Evolutionary conservation across 2,329 filamentous ascomycete genomes (phyloP).

Genomic region (Xylariaceae sp.): DNA sequence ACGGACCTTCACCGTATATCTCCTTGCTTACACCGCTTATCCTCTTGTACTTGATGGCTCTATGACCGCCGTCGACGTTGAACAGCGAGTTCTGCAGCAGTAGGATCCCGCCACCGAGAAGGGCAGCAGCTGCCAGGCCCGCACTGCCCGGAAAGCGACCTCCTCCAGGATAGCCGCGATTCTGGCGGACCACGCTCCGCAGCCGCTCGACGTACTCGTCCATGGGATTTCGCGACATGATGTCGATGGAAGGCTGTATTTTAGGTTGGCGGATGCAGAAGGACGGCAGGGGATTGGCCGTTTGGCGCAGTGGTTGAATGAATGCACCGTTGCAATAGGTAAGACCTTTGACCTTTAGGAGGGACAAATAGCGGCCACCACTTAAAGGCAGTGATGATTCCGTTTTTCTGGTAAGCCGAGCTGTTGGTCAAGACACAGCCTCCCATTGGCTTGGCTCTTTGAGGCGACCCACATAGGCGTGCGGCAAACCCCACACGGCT

Average conservation of each 20-base stretch:
- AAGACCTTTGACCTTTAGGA: slow-evolving; percentile 8
- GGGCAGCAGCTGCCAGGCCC: slow-evolving; percentile 39
- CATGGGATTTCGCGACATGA: slow-evolving; percentile 33
- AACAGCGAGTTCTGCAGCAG: slow-evolving; percentile 60
- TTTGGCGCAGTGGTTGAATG: slow-evolving; percentile 1
- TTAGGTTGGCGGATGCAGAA: neutral
- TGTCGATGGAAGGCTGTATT: slow-evolving; percentile 12
- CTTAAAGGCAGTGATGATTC: slow-evolving; percentile 6
- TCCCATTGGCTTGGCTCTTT: slow-evolving; percentile 14
- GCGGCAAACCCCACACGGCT: slow-evolving; percentile 4
- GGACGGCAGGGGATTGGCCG: neutral
- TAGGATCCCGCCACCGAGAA: slow-evolving; percentile 48
- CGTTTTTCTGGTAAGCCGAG: slow-evolving; percentile 18
- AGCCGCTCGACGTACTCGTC: slow-evolving; percentile 30
- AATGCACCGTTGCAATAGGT: slow-evolving; percentile 5
- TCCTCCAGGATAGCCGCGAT: slow-evolving; percentile 40
- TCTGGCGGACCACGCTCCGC: slow-evolving; percentile 32
- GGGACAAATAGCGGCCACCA: neutral
- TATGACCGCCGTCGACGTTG: slow-evolving; percentile 95
- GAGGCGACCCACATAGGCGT: neutral
- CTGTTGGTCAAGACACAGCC: neutral
- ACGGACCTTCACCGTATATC: slow-evolving; percentile 86
- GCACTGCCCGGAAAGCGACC: slow-evolving; percentile 40
- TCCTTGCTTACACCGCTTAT: slow-evolving; percentile 90
- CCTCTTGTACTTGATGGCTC: slow-evolving; percentile 97